Evolutionary conservation across 805 yeast species (phyloP), one percentile per base, ranked within the genome.

Genomic region (Ogataea polymorpha): DNA sequence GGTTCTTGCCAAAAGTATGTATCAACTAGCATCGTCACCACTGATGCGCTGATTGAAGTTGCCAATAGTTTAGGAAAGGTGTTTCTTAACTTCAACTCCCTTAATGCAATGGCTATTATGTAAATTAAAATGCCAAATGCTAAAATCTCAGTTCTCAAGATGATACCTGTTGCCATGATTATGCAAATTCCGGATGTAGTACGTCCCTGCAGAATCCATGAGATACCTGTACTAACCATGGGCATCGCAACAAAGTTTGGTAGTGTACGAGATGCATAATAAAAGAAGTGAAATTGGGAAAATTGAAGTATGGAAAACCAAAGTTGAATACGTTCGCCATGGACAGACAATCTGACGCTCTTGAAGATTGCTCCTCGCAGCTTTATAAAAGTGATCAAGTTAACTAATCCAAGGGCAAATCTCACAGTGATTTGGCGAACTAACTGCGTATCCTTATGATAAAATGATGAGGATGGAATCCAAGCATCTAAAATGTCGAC

Each of bases 191-290:
- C 75, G 20, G 53, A 44, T 0, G 75, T 68, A 6, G 67, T 46
- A 35, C 74, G 68, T 9, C 82, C 86, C 14, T 51, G 48, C 12
- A 86, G 49, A 12, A 79, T 51, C 53, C 67, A 68, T 4, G 78
- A 67, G 31, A 83, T 49, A 0, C 84, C 83, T 33, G 65, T 52
- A 41, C 76, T 75, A 4, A 82, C 81, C 26, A 86, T 55, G 3
- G 97, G 96, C 39, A 91, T 66, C 2, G 85, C 89, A 42, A 90
- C 66, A 51, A 83, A 84, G 62, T 91, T 91, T n/a, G 97, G 96
- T 43, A 91, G 68, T 0, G 95, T 79, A 50, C 97, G 71, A 2
- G 96, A 73, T n/a, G 86, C 70, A 58, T 91, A 91, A 65, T 70
- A 91, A 45, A 82, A 63, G 14, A 87, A 46, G 58, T 91, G 97